Base-by-base conservation (phyloP, 495 filamentous ascomycete genomes). In the Penicillium taxi region DNA sequence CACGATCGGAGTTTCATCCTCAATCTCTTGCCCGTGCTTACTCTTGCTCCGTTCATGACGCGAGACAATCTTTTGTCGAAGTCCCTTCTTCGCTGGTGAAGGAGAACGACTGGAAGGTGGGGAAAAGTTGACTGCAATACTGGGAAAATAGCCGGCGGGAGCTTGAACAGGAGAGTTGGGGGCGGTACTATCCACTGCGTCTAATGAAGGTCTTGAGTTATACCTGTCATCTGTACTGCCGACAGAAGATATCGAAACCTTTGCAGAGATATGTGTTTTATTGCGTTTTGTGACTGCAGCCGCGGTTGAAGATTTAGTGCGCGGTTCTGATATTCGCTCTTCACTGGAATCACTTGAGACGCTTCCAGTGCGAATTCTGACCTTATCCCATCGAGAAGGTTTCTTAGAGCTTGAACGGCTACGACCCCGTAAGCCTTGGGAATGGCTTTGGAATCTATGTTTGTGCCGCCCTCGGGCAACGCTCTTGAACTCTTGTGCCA, bases 81-180 rank as follows among this genome's bases (percentile, higher is more conserved):
- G 50, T 6, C 61, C 54, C 39, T 53, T 70, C 44, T 72, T 69
- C 1, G 56, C 48, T 32, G 74, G 74, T 16, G 74, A 78, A 1
- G 65, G 52, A 18, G 61, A 65, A 23, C 73, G 65, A 42, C 73
- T 79, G 4, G 58, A 63, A 2, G 72, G 65, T 7, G 70, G 62
- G 13, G 73, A 77, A 11, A 77, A 33, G 43, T 75, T 74, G 23
- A 70, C 71, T 8, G 72, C 65, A 43, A 78, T 74, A 40, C 73
- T 76, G 4, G 75, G 75, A 35, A 76, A 67, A 31, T 69, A 67
- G n/a, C 55, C 44, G 13, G 54, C 34, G n/a, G n/a, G n/a, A 13
- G 28, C 11, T 9, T 59, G 52, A n/a, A 54, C 45, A 12, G 71
- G 69, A 35, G 72, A 71, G 41, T 59, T 69, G 9, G 72, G 65